Evolutionary conservation across 257 asterid species (phyloP).

Genomic region (Verbena officinalis): DNA sequence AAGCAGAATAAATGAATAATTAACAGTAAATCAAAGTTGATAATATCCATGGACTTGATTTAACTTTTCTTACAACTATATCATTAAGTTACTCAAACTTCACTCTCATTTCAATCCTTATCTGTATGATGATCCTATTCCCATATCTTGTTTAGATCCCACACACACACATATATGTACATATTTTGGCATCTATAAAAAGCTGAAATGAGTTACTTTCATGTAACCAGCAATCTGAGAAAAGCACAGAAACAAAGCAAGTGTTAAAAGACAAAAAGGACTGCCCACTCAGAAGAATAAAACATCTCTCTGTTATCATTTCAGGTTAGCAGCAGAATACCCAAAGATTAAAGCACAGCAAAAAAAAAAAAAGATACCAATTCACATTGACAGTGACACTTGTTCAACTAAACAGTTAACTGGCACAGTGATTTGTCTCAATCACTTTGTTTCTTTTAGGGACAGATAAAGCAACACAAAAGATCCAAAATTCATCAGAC

Average conservation of each 20-base stretch:
- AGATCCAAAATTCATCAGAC: conserved; percentile 22
- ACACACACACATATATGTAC: no score
- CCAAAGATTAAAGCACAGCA: conserved; percentile 37
- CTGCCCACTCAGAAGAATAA: conserved; percentile 35
- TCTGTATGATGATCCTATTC: not conserved
- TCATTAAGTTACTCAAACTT: not conserved
- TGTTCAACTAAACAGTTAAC: conserved; percentile 34
- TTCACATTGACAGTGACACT: conserved; percentile 36
- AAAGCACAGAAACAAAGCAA: conserved; percentile 32
- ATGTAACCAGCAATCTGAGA: conserved; percentile 23
- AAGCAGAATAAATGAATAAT: no score
- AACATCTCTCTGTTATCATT: conserved; percentile 39
- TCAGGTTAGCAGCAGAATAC: conserved; percentile 43
- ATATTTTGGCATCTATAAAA: no score
- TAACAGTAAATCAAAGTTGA: not conserved
- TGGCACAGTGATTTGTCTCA: conserved; percentile 41
- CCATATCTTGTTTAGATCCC: not conserved
- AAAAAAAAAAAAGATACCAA: conserved; percentile 11
- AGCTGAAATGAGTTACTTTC: no score
- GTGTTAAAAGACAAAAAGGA: conserved; percentile 22
- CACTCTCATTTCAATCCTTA: not conserved
- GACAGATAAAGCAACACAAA: conserved; percentile 38
- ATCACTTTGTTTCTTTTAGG: conserved; percentile 38
- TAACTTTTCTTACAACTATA: not conserved
- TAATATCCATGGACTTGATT: not conserved